Evolutionary conservation across 1,284 basidiomycete genomes (phyloP).

Genomic region (Microbotryum silenes-acaulis): DNA sequence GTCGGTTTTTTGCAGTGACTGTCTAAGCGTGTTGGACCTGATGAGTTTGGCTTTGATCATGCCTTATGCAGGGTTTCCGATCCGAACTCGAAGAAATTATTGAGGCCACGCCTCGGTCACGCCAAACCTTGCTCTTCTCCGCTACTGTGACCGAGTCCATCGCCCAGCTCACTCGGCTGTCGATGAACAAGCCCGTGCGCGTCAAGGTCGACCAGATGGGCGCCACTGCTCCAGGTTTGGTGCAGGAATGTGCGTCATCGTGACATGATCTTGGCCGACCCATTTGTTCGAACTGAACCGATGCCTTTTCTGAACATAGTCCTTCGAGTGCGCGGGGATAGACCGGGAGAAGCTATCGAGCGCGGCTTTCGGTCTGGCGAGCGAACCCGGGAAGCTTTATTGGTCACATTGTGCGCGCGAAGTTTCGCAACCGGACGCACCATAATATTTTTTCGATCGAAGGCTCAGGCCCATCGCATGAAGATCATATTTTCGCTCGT

Average conservation of each 20-base stretch:
- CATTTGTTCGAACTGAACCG: not conserved
- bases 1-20: slow-evolving; percentile 1
- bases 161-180: slow-evolving; percentile 85
- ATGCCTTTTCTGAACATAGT: slow-evolving; percentile 13
- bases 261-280: not conserved
- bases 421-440: slow-evolving; percentile 66
- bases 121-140: slow-evolving; percentile 97
- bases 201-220: slow-evolving; percentile 93
- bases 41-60: no score
- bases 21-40: no score
- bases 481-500: slow-evolving; percentile 85
- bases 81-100: slow-evolving; percentile 93
- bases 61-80: slow-evolving; percentile 59
- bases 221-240: slow-evolving; percentile 74
- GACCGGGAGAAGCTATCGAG: slow-evolving; percentile 34
- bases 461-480: slow-evolving; percentile 94
- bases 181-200: slow-evolving; percentile 80
- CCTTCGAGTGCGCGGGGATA: slow-evolving; percentile 65
- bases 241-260: slow-evolving; percentile 74
- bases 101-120: slow-evolving; percentile 71
- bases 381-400: slow-evolving; percentile 59
- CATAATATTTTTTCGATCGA: slow-evolving; percentile 91
- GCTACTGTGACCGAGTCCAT: slow-evolving; percentile 97
- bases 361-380: slow-evolving; percentile 47
- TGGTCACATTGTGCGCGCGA: slow-evolving; percentile 75